Evolutionary conservation across 306 rosid species (phyloP).

Genomic region (Sophora flavescens): DNA sequence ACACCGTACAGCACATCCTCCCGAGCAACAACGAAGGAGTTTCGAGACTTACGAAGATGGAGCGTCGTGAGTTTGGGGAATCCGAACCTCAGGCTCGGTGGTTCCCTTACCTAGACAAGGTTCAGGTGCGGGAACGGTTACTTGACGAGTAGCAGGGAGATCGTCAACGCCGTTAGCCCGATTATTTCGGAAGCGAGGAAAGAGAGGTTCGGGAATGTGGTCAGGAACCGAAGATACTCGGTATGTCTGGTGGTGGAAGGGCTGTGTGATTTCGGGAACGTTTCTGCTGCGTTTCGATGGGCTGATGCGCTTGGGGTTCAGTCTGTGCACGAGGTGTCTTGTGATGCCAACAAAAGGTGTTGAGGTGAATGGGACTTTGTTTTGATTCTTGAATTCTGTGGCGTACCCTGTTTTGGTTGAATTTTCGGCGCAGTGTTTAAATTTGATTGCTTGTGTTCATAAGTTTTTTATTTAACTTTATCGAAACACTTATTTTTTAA

Average conservation of each 20-base stretch:
- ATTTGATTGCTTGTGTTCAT: no score
- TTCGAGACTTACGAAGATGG: slow-evolving; percentile 77
- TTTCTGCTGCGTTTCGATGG: slow-evolving; percentile 83
- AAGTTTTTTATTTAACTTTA: no score
- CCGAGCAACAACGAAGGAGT: slow-evolving; percentile 56
- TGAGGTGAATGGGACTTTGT: slow-evolving; percentile 71
- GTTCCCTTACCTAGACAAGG: slow-evolving; percentile 80
- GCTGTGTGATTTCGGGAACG: slow-evolving; percentile 81
- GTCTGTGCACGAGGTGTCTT: slow-evolving; percentile 88
- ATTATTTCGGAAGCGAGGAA: slow-evolving; percentile 72
- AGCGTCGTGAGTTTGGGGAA: slow-evolving; percentile 48
- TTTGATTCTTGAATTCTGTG: neutral
- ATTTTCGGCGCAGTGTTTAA: neutral
- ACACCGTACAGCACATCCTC: slow-evolving; percentile 70
- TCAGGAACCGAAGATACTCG: slow-evolving; percentile 72
- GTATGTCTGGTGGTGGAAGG: slow-evolving; percentile 94
- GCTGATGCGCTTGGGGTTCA: slow-evolving; percentile 95
- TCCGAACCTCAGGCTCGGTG: slow-evolving; percentile 45
- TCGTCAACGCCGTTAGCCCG: slow-evolving; percentile 67
- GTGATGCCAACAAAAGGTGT: slow-evolving; percentile 85
- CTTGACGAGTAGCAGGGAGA: slow-evolving; percentile 64
- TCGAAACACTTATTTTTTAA: no score
- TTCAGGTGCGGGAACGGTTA: slow-evolving; percentile 58
- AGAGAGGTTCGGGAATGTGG: slow-evolving; percentile 71
- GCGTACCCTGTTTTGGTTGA: neutral